Percentiles rank a stretch among this genome's conserved stretches.
phyloP scores from a whole-genome alignment of 2,329 filamentous ascomycete genomes.

The Leptographium radiaticola region DNA sequence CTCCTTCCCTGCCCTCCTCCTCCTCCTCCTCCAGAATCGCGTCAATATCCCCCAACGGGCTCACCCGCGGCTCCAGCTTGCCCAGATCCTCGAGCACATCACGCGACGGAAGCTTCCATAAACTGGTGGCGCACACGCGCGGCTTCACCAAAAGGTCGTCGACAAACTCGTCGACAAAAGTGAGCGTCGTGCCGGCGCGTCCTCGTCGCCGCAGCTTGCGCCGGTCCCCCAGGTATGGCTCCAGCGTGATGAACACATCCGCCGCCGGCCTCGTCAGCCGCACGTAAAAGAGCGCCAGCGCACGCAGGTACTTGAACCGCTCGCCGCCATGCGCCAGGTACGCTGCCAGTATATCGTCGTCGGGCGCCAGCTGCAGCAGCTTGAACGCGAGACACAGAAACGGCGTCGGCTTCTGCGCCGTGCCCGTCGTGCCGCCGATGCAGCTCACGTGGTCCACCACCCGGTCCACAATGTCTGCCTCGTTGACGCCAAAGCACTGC shows the following conservation, averaged over 20 bases:
- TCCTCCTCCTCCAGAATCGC: conserved; percentile 39
- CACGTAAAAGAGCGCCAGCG: conserved; percentile 87
- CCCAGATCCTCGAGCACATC: conserved; percentile 81
- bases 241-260: conserved; percentile 67
- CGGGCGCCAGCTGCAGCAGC: conserved; percentile 75
- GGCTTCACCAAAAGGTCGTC: conserved; percentile 85
- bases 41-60: conserved; percentile 69
- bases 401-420: conserved; percentile 73
- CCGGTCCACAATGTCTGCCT: conserved; percentile 70
- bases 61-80: conserved; percentile 70
- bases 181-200: conserved; percentile 61
- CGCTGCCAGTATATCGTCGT: conserved; percentile 63
- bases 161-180: conserved; percentile 81
- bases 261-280: conserved; percentile 71
- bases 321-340: conserved; percentile 68
- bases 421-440: conserved; percentile 79
- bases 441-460: conserved; percentile 71
- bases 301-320: conserved; percentile 75
- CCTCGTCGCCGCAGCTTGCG: conserved; percentile 71
- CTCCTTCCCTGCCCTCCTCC: background rate
- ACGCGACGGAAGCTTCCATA: conserved; percentile 82
- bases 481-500: conserved; percentile 92
- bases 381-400: conserved; percentile 95
- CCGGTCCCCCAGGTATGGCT: conserved; percentile 70
- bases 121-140: conserved; percentile 75